Percentiles rank a stretch among this genome's conserved stretches.
These are phyloP conservation scores for Achaetomium macrosporum DNA, from an alignment of 2,329 filamentous ascomycete genomes.

Conservation along the genomic window DNA sequence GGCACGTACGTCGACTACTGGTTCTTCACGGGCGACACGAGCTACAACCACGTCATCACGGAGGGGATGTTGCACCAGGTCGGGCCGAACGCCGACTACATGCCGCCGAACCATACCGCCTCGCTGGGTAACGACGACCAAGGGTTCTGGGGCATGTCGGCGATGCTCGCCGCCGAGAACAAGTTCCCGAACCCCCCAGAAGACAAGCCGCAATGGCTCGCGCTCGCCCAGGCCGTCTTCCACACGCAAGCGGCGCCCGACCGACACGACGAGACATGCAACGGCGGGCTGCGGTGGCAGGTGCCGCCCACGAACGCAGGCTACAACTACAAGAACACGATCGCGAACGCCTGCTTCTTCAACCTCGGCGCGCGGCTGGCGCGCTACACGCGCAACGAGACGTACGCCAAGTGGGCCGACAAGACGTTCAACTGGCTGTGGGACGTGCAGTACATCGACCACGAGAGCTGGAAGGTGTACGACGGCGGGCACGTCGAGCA, in stretches of 20 bases:
- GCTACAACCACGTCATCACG: conserved; percentile 55
- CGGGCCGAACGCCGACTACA: conserved; percentile 51
- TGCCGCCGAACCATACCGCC: conserved; percentile 53
- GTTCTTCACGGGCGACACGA: conserved; percentile 58
- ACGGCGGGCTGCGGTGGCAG: conserved; percentile 72
- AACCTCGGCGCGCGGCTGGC: conserved; percentile 64
- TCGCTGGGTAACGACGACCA: conserved; percentile 63
- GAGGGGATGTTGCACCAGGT: conserved; percentile 54
- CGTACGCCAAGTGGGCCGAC: conserved; percentile 58
- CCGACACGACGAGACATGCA: conserved; percentile 60
- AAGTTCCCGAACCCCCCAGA: conserved; percentile 55
- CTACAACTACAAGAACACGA: conserved; percentile 66
- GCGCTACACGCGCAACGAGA: conserved; percentile 60
- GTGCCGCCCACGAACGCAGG: conserved; percentile 67
- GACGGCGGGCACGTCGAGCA: conserved; percentile 55
- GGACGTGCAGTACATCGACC: conserved; percentile 51
- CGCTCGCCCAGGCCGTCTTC: conserved; percentile 65
- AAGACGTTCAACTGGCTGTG: conserved; percentile 58
- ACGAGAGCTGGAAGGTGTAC: conserved; percentile 50
- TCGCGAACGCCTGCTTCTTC: conserved; percentile 46
- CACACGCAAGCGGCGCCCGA: conserved; percentile 54
- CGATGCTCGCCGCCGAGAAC: conserved; percentile 61
- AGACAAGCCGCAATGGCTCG: conserved; percentile 54
- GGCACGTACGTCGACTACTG: conserved; percentile 65
- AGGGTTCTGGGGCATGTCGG: conserved; percentile 64